Evolutionary conservation across 2,329 filamentous ascomycete species (phyloP).

Genomic region (Phyllosticta citribraziliensis): DNA sequence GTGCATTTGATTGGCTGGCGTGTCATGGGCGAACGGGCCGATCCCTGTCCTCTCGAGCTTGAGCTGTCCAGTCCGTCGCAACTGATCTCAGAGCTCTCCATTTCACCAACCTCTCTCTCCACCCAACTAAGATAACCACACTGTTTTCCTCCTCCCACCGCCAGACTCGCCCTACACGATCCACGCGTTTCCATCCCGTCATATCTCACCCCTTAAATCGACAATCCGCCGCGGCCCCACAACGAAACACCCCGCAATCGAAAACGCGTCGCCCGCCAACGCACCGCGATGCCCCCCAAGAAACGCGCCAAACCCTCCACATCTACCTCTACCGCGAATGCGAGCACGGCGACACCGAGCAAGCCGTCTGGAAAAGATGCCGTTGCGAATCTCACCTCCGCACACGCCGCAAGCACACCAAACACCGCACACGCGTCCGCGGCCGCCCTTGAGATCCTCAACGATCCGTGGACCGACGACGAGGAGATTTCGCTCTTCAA

Average conservation of each 20-base stretch:
- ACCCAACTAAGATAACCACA: neutral
- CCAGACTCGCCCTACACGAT: neutral
- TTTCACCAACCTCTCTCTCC: neutral
- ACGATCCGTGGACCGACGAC: conserved; percentile 87
- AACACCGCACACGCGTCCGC: conserved; percentile 11
- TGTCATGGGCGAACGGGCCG: neutral
- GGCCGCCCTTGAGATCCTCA: conserved; percentile 32
- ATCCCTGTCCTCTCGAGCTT: neutral
- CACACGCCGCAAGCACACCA: conserved; percentile 21
- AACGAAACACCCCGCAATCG: neutral
- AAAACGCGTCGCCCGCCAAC: neutral
- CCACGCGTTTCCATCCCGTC: too few species aligned
- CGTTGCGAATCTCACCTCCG: conserved; percentile 32
- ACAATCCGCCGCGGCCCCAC: neutral
- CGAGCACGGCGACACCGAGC: conserved; percentile 30
- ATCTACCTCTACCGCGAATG: conserved; percentile 7
- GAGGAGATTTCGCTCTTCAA: conserved; percentile 91
- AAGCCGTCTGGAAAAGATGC: conserved; percentile 30
- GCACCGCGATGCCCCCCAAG: conserved; percentile 52
- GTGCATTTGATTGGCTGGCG: neutral
- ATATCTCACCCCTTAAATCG: neutral
- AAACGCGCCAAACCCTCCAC: conserved; percentile 58
- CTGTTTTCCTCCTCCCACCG: neutral
- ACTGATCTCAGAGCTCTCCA: neutral
- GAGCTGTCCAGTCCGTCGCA: neutral